Evolutionary conservation across 495 filamentous ascomycete genomes (phyloP), one percentile per base, ranked within the genome.

Genomic region (Talaromyces liani): DNA sequence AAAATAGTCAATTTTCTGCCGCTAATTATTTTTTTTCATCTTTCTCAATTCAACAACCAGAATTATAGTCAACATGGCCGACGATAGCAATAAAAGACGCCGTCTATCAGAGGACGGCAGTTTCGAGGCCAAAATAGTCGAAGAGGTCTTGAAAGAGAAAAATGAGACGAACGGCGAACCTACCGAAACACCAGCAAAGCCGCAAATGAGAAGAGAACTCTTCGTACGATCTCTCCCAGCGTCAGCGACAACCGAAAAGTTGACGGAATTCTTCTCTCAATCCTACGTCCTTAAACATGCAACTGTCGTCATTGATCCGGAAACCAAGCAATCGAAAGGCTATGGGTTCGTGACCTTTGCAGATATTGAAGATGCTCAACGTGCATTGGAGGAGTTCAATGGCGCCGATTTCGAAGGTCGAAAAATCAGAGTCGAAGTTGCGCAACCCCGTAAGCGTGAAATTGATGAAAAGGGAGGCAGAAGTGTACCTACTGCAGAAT

Each of bases 281-380:
- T 87, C 88, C 61, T 97, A 91, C 71, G 91, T 96, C 24, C 82
- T 98, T 71, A 97, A 96, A 72, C 94, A 98, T 74, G 93, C 93
- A 59, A 89, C 88, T 5, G 91, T 92, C 12, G 91, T 99, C 20
- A 77, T 84, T 34, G 92, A 98, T 72, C 82, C 88, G 1, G 75
- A 82, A 63, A 94, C 91, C 6, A 96, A 97, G 69, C 76, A 84
- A 56, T 96, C 90, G 20, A 89, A 91, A 67, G 93, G 93, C 9
- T 99, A 90, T 73, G 94, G 94, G 57, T 99, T 99, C 75, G 93
- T 98, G 55, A 96, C 94, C 12, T 97, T 98, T 69, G 88, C 92
- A 69, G 93, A 98, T 69, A 80, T 89, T 58, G 92, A 97, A 64
- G 94, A 99, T 76, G 92, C 94, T 27, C 75, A 88, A 66, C 79